Percentiles rank a stretch among this genome's conserved stretches.
phyloP scores from a whole-genome alignment of 192 early-diverging fungal genomes.

The Backusella australiensis region DNA sequence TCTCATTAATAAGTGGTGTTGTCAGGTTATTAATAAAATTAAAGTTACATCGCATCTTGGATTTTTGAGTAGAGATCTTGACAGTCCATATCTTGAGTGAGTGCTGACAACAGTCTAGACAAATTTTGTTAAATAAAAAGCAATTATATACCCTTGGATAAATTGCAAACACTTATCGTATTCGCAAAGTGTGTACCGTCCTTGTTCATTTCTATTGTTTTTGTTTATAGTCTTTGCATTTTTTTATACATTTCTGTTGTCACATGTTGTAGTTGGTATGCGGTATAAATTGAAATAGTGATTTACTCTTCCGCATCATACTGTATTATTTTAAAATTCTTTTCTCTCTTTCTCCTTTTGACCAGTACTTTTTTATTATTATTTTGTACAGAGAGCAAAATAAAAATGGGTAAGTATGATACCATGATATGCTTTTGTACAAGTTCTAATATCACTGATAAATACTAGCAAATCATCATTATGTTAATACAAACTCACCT shows the following conservation, averaged over 20 bases:
- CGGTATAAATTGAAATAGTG: slow-evolving; percentile 4
- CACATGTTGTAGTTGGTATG: neutral
- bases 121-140: too few species aligned
- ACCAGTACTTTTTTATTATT: neutral
- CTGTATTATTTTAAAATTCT: neutral
- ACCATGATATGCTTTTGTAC: neutral
- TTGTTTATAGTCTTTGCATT: neutral
- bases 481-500: neutral
- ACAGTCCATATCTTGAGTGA: too few species aligned
- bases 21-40: neutral
- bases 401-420: neutral
- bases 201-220: neutral
- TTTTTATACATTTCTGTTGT: slow-evolving; percentile 5
- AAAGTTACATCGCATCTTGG: too few species aligned
- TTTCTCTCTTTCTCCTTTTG: neutral
- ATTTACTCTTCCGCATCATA: neutral
- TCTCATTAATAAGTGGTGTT: too few species aligned
- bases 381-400: neutral
- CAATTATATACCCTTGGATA: too few species aligned
- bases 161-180: neutral
- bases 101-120: too few species aligned
- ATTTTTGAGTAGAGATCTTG: too few species aligned
- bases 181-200: neutral
- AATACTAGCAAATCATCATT: neutral
- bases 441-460: neutral